phyloP scores from a whole-genome alignment of 768 basidiomycete genomes.

The Pilatotrama ljubarskyi region DNA sequence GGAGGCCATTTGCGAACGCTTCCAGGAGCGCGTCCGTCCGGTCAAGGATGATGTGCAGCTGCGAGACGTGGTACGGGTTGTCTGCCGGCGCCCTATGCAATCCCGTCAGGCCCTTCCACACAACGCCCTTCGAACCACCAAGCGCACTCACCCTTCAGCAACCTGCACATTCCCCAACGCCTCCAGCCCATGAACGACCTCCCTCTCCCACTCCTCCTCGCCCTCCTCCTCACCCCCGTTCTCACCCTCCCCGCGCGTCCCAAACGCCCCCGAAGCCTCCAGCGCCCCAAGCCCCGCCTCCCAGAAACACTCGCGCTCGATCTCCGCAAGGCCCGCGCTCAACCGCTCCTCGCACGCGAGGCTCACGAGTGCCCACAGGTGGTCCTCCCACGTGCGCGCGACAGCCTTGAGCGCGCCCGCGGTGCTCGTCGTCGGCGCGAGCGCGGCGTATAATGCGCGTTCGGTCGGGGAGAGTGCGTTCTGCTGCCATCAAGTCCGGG shows the following conservation, averaged over 20 bases:
- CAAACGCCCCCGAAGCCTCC: slow-evolving; percentile 29
- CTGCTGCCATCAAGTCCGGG: slow-evolving; percentile 40
- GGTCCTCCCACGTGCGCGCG: slow-evolving; percentile 92
- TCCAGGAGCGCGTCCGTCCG: slow-evolving; percentile 68
- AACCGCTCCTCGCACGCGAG: slow-evolving; percentile 78
- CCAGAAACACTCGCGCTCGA: slow-evolving; percentile 80
- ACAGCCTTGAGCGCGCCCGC: slow-evolving; percentile 64
- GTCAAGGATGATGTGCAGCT: slow-evolving; percentile 75
- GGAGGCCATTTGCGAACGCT: slow-evolving; percentile 60
- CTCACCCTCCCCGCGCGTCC: slow-evolving; percentile 7
- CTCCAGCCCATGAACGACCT: slow-evolving; percentile 58
- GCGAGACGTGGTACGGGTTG: slow-evolving; percentile 81
- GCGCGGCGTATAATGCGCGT: slow-evolving; percentile 84
- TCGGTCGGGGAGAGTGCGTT: slow-evolving; percentile 65
- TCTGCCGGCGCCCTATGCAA: slow-evolving; percentile 54
- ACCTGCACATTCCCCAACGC: slow-evolving; percentile 58
- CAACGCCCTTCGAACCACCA: no score
- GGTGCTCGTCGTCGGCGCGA: slow-evolving; percentile 73
- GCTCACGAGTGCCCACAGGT: slow-evolving; percentile 89
- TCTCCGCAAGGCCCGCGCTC: slow-evolving; percentile 29
- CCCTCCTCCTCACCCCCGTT: slow-evolving; percentile 18
- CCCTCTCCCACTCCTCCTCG: slow-evolving; percentile 58
- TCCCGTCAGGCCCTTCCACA: background rate
- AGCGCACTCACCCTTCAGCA: slow-evolving; percentile 56
- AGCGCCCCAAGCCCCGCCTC: slow-evolving; percentile 56